Evolutionary conservation across 306 rosid genomes (phyloP), one percentile per base, ranked within the genome.

Genomic region (Cucurbita argyrosperma): DNA sequence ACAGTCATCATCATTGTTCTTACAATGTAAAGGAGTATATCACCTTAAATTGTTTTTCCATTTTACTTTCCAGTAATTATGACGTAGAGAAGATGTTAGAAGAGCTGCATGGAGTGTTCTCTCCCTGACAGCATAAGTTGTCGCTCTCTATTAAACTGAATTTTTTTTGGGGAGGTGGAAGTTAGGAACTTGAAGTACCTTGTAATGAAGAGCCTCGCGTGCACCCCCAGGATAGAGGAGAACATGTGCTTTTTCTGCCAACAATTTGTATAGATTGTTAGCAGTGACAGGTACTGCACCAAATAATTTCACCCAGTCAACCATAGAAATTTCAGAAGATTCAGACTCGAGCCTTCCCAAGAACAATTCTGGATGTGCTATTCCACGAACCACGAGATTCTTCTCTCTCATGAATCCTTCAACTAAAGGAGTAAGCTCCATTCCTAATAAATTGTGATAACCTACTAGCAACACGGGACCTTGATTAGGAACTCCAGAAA

Each of bases 211-310:
- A 76, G 97, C 97, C 84, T 95, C 99, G 0, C 97, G 96, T 3
- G 89, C 91, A 66, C 99, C 99, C 55, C 99, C 99, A 2, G 99
- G 99, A 83, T 89, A 95, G 60, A 95, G 87, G 43, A 95, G 97
- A 81, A 88, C 89, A 72, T 91, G 90, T 21, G 96, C 83, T 58
- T 95, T 89, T 50, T 81, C 74, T 40, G 90, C 82, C 52, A 95
- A 88, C 71, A 84, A 77, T 78, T 83, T 95, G 75, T 83, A 95
- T 40, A 95, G 79, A 80, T 85, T 83, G 88, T 77, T 82, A 30
- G 85, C 85, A 26, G 96, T 70, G 45, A 95, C 99, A 66, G 99
- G 96, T 15, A 91, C 81, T 7, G 82, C 96, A 1, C 99, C 99
- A 72, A 87, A 88, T 76, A 95, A 43, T 81, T 85, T 89, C 49